Percentiles rank a stretch among this genome's conserved stretches.
These are phyloP conservation scores for Aspergillus sp. DNA, from an alignment of 2,329 filamentous ascomycete species.

Conservation along the genomic window DNA sequence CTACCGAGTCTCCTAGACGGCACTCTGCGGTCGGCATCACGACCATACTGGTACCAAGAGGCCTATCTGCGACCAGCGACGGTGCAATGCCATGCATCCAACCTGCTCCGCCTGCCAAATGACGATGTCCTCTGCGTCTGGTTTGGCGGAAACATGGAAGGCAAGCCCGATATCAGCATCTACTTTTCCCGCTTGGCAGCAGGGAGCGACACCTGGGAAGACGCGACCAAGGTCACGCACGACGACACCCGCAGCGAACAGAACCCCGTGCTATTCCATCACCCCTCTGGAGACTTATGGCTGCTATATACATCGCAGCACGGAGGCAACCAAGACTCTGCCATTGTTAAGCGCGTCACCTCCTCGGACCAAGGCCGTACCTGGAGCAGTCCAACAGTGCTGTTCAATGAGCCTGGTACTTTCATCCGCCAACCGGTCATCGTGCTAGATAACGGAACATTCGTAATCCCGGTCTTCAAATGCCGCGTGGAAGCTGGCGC, in stretches of 20 bases:
- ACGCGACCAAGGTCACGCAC: neutral
- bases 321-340: slow-evolving; percentile 6
- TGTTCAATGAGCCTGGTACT: slow-evolving; percentile 4
- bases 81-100: slow-evolving; percentile 13
- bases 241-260: slow-evolving; percentile 12
- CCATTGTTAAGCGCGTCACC: neutral
- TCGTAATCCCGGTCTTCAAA: slow-evolving; percentile 1
- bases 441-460: neutral
- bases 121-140: slow-evolving; percentile 9
- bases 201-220: neutral
- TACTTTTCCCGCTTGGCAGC: slow-evolving; percentile 1
- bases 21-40: neutral
- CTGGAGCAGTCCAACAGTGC: neutral
- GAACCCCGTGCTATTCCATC: slow-evolving; percentile 5
- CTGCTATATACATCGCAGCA: slow-evolving; percentile 5
- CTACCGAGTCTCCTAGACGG: neutral
- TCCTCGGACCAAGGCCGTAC: neutral
- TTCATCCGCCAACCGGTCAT: slow-evolving; percentile 13
- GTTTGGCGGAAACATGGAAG: slow-evolving; percentile 15
- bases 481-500: slow-evolving; percentile 8
- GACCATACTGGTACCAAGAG: slow-evolving; percentile 3
- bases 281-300: slow-evolving; percentile 4
- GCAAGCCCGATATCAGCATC: slow-evolving; percentile 13
- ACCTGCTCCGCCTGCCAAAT: slow-evolving; percentile 1
- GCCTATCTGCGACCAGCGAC: slow-evolving; percentile 9